Evolutionary conservation across 352 stramenopile species (phyloP).

Genomic region (Phytophthora brassicae): DNA sequence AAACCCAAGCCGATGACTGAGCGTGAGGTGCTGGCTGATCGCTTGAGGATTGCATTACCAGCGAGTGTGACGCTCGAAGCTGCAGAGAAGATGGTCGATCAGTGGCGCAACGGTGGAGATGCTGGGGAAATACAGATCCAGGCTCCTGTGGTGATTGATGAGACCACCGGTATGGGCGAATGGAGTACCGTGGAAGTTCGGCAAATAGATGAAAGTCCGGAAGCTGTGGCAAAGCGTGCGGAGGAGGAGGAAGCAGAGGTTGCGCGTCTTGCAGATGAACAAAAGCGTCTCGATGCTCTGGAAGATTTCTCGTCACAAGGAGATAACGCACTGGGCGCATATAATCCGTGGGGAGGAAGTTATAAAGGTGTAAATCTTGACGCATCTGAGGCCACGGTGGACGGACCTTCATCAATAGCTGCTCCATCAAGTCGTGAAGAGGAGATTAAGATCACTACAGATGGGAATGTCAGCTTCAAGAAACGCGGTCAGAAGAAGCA

Average conservation of each 20-base stretch:
- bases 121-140: slow-evolving; percentile 6
- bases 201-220: slow-evolving; percentile 74
- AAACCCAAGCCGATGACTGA: slow-evolving; percentile 46
- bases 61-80: slow-evolving; percentile 59
- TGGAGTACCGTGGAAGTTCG: slow-evolving; percentile 79
- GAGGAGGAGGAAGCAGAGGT: slow-evolving; percentile 49
- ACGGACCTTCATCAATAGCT: background rate
- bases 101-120: slow-evolving; percentile 35
- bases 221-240: slow-evolving; percentile 53
- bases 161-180: slow-evolving; percentile 78
- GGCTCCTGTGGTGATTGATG: slow-evolving; percentile 45
- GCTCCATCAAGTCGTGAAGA: slow-evolving; percentile 36
- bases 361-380: slow-evolving; percentile 85
- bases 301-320: slow-evolving; percentile 68
- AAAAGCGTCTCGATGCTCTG: slow-evolving; percentile 56
- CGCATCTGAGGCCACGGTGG: slow-evolving; percentile 2
- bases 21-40: slow-evolving; percentile 50
- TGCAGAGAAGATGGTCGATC: slow-evolving; percentile 64
- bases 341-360: slow-evolving; percentile 80
- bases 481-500: slow-evolving; percentile 68
- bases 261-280: slow-evolving; percentile 41
- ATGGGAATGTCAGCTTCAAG: slow-evolving; percentile 72
- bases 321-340: slow-evolving; percentile 77
- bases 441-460: slow-evolving; percentile 56
- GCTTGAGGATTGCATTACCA: slow-evolving; percentile 71